These are phyloP conservation scores for Fusarium euwallaceae DNA, from an alignment of 2,329 filamentous ascomycete genomes.

Conservation along the genomic window DNA sequence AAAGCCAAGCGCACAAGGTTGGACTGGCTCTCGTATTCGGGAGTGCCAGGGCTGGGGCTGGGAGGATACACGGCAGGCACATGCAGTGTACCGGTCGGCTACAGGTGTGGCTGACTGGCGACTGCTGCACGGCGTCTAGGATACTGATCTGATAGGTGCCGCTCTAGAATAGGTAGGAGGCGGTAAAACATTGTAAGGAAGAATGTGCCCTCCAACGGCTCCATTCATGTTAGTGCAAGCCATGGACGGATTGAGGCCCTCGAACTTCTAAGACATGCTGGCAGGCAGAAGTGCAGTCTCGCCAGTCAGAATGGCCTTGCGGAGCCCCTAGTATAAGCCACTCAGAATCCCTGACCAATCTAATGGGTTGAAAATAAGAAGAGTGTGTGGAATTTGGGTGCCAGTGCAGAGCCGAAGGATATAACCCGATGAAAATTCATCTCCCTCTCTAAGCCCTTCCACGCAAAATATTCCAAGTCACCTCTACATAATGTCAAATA, in stretches of 20 bases:
- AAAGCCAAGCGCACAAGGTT: background rate
- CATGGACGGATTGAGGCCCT: background rate
- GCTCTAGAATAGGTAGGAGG: too few species aligned
- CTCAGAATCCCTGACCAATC: background rate
- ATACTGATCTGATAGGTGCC: too few species aligned
- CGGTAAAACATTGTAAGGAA: too few species aligned
- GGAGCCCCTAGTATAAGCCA: background rate
- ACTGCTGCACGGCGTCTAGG: too few species aligned
- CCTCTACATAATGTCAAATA: background rate
- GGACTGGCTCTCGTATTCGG: too few species aligned
- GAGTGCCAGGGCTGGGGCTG: too few species aligned
- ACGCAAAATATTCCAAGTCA: background rate
- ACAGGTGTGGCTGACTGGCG: too few species aligned
- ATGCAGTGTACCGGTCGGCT: too few species aligned
- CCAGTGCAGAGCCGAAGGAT: background rate
- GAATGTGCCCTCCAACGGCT: background rate
- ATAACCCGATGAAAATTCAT: background rate
- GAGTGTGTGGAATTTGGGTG: background rate
- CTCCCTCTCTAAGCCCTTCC: background rate
- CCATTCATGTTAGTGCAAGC: background rate
- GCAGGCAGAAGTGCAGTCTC: background rate
- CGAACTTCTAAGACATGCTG: background rate
- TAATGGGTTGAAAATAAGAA: background rate
- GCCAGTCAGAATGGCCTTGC: background rate
- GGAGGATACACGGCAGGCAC: too few species aligned